Percentiles rank a stretch among this genome's conserved stretches.
Conservation (phyloP, 1,284 basidiomycete species). For the Coriolopsis trogii region DNA sequence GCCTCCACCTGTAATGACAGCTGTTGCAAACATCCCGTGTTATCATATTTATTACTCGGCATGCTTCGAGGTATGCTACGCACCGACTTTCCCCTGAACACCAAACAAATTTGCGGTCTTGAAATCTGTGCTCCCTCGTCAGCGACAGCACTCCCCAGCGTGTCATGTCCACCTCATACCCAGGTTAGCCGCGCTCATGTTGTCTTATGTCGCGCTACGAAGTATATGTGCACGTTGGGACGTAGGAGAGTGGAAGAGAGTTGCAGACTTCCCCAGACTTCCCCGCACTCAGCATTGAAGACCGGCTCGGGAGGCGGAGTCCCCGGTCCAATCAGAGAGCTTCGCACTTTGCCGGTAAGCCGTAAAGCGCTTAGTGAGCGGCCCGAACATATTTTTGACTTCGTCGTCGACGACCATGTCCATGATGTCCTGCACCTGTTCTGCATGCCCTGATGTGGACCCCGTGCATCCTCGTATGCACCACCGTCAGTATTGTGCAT, state of each 20-base stretch:
- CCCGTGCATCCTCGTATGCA: too few species aligned
- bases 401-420: too few species aligned
- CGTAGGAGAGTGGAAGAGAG: not conserved
- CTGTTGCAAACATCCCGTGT: slow-evolving; percentile 36
- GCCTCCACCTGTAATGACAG: slow-evolving; percentile 80
- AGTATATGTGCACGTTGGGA: too few species aligned
- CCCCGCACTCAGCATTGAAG: not conserved
- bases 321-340: not conserved
- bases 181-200: too few species aligned
- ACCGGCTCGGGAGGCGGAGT: not conserved
- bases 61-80: slow-evolving; percentile 21
- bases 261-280: not conserved
- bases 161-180: too few species aligned
- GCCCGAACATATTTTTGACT: not conserved
- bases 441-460: too few species aligned
- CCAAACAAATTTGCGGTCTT: slow-evolving; percentile 63
- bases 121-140: slow-evolving; percentile 66
- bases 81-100: slow-evolving; percentile 77
- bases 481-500: too few species aligned
- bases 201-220: too few species aligned
- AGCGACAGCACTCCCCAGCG: too few species aligned
- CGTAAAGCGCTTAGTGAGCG: too few species aligned
- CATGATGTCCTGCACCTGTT: too few species aligned
- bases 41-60: not conserved
- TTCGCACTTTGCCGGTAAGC: not conserved